phyloP scores from a whole-genome alignment of 768 basidiomycete genomes.

The Trametes cingulata region DNA sequence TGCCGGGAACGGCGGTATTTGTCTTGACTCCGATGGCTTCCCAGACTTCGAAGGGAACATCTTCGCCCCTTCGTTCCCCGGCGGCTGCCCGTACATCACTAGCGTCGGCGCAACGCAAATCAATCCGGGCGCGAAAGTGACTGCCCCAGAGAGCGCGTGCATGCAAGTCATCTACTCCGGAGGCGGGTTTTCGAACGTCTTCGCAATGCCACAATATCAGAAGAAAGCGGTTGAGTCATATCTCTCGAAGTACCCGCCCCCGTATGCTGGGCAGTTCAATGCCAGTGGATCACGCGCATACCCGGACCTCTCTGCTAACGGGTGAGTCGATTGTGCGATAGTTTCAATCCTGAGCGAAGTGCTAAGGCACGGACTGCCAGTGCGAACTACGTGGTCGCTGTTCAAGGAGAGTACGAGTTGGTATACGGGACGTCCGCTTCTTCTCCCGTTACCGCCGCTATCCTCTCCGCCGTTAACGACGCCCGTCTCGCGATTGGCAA shows the following conservation, averaged over 20 bases:
- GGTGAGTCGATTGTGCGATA: constrained; percentile 21
- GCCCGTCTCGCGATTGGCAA: constrained; percentile 38
- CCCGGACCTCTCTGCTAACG: constrained; percentile 38
- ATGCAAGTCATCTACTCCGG: constrained; percentile 39
- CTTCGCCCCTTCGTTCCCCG: constrained; percentile 25
- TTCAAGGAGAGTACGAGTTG: constrained; percentile 34
- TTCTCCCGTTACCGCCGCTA: constrained; percentile 36
- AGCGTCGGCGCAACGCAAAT: constrained; percentile 41
- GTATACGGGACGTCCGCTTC: constrained; percentile 40
- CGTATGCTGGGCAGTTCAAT: constrained; percentile 37
- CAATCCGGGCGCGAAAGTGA: constrained; percentile 32
- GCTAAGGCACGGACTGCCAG: constrained; percentile 15
- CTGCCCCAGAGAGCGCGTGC: constrained; percentile 41
- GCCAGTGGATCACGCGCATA: constrained; percentile 34
- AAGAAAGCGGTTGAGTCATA: constrained; percentile 27
- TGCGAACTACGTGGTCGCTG: constrained; percentile 34
- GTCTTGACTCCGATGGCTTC: constrained; percentile 35
- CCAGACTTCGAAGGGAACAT: neutral
- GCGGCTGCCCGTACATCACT: constrained; percentile 44
- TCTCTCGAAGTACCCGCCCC: constrained; percentile 35
- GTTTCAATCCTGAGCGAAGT: neutral
- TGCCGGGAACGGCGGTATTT: constrained; percentile 35
- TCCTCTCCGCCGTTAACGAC: constrained; percentile 40
- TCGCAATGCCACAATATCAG: constrained; percentile 40
- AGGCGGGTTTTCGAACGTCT: constrained; percentile 45